phyloP scores from a whole-genome alignment of 164 flowering plant genomes.

The Kalanchoe fedtschenkoi region DNA sequence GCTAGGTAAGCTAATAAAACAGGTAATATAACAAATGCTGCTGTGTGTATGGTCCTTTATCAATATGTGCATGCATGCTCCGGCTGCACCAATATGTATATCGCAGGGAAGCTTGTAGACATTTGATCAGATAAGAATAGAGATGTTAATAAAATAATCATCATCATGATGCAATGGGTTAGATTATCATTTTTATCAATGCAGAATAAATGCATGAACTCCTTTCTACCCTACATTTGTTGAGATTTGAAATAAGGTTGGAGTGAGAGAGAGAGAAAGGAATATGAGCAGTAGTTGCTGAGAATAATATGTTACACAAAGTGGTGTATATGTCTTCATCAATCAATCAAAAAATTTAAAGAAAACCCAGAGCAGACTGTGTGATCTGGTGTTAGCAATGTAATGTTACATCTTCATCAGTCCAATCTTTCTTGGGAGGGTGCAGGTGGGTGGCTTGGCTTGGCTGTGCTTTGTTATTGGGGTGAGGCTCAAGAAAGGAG shows the following conservation, averaged over 20 bases:
- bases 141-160: neutral
- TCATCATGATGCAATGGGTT: neutral
- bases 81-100: neutral
- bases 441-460: no score
- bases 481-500: neutral
- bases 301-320: neutral
- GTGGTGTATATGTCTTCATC: neutral
- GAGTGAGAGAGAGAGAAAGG: neutral
- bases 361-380: neutral
- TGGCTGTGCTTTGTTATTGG: no score
- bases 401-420: neutral
- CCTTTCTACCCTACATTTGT: no score
- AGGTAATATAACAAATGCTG: no score
- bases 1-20: neutral
- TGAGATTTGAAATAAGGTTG: no score
- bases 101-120: neutral
- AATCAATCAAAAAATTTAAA: neutral
- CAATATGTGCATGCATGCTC: conserved; percentile 1
- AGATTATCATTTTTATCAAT: neutral
- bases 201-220: neutral
- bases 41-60: neutral
- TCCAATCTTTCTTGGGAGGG: neutral
- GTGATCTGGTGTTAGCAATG: neutral
- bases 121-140: neutral
- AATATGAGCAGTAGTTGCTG: neutral